Percentiles rank a stretch among this genome's conserved stretches.
Conservation (phyloP, 1,284 basidiomycete species). For the Marasmius oreades region DNA sequence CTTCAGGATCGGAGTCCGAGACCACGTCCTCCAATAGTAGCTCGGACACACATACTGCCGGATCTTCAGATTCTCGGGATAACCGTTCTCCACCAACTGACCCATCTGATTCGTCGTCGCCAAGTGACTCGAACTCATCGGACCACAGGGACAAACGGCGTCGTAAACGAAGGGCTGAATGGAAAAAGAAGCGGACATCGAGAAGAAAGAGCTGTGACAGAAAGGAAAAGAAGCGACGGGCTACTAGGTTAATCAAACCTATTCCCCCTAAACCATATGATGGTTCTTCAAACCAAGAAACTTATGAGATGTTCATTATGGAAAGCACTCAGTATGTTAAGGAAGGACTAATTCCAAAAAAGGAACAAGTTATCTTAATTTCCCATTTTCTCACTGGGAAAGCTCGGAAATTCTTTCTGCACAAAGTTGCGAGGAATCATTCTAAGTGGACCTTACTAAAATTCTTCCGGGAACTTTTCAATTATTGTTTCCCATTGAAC, state of each 20-base stretch:
- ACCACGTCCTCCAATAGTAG: not conserved
- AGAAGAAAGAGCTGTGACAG: not conserved
- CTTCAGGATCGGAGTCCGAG: not conserved
- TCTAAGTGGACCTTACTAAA: not conserved
- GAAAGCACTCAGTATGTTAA: not conserved
- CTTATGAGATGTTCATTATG: slow-evolving; percentile 6
- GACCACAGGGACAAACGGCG: too few relatives aligned
- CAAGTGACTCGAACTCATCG: too few relatives aligned
- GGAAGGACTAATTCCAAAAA: slow-evolving; percentile 2
- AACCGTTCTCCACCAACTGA: too few relatives aligned
- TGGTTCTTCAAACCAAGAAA: slow-evolving; percentile 7
- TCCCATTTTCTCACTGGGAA: not conserved
- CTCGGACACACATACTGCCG: too few relatives aligned
- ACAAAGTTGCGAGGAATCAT: slow-evolving; percentile 4
- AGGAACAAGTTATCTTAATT: slow-evolving; percentile 1
- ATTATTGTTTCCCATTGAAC: not conserved
- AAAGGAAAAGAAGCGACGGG: too few relatives aligned
- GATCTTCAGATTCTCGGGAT: too few relatives aligned
- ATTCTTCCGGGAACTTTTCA: not conserved
- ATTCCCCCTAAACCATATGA: slow-evolving; percentile 5
- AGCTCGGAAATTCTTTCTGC: slow-evolving; percentile 4
- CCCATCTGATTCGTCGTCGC: too few relatives aligned
- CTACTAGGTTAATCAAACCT: not conserved
- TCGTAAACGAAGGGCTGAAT: not conserved
- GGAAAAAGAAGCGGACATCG: not conserved